Conservation (phyloP, 2,329 filamentous ascomycete genomes). For the Paraphaeosphaeria sporulosa region DNA sequence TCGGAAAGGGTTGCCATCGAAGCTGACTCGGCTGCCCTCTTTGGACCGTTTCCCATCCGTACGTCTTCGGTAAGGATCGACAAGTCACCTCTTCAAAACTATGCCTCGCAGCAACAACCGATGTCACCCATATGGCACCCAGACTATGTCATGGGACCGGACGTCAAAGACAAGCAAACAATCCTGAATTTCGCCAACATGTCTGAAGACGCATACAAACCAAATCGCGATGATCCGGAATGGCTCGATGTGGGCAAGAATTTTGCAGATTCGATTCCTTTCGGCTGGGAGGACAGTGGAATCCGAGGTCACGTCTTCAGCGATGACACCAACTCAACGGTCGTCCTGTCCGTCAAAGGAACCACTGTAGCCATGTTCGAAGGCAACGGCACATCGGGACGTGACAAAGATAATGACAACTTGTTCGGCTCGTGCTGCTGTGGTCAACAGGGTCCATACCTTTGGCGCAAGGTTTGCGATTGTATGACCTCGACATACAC, state of each 20-base stretch:
- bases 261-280: conserved; percentile 42
- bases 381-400: conserved; percentile 44
- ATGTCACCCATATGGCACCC: conserved; percentile 42
- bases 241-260: conserved; percentile 44
- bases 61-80: conserved; percentile 41
- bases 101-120: conserved; percentile 30
- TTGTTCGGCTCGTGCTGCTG: conserved; percentile 47
- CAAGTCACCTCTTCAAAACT: conserved; percentile 27
- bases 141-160: conserved; percentile 39
- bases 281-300: conserved; percentile 48
- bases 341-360: conserved; percentile 45
- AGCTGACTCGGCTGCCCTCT: conserved; percentile 30
- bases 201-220: conserved; percentile 48
- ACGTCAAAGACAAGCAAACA: conserved; percentile 44
- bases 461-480: conserved; percentile 46
- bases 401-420: conserved; percentile 49
- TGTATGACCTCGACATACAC: conserved; percentile 45
- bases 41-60: conserved; percentile 42
- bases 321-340: conserved; percentile 42
- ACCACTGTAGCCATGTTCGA: conserved; percentile 47
- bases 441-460: conserved; percentile 45
- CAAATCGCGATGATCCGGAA: conserved; percentile 40
- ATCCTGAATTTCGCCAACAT: conserved; percentile 45
- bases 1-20: conserved; percentile 28
- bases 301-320: conserved; percentile 47